Evolutionary conservation across 2,329 filamentous ascomycete species (phyloP).

Genomic region (Cercospora janseana): DNA sequence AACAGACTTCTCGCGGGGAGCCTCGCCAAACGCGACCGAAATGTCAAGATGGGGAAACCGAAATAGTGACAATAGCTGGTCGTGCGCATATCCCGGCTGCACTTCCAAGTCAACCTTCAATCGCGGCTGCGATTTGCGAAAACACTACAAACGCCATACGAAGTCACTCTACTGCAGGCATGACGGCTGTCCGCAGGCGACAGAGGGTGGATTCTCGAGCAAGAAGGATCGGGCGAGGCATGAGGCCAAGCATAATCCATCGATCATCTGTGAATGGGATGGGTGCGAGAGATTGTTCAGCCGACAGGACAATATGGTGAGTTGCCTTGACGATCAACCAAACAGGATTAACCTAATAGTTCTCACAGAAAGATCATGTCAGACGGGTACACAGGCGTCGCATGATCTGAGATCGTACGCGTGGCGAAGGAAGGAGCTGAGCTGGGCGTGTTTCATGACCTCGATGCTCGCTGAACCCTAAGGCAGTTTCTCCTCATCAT

Average conservation of each 20-base stretch:
- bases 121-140: constrained; percentile 60
- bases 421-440: constrained; percentile 11
- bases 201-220: constrained; percentile 59
- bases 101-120: constrained; percentile 59
- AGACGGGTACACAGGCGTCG: constrained; percentile 30
- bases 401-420: constrained; percentile 10
- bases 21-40: constrained; percentile 35
- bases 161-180: constrained; percentile 62
- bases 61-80: constrained; percentile 54
- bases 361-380: constrained; percentile 34
- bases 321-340: constrained; percentile 12
- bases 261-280: constrained; percentile 58
- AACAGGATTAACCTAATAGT: constrained; percentile 10
- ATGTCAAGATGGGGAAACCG: constrained; percentile 43
- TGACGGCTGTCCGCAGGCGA: constrained; percentile 57
- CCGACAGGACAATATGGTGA: constrained; percentile 61
- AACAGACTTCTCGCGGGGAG: constrained; percentile 33
- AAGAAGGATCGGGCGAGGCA: constrained; percentile 62
- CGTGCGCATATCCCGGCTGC: constrained; percentile 59
- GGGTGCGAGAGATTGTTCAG: constrained; percentile 60
- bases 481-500: neutral
- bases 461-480: neutral
- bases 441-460: constrained; percentile 1
- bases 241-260: constrained; percentile 61
- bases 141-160: constrained; percentile 62